A percentile compares a stretch with the other conserved stretches of the same genome.
These are phyloP conservation scores for Bryopsis sp. DNA, from an alignment of 139 green algal genomes.

Conservation along the genomic window DNA sequence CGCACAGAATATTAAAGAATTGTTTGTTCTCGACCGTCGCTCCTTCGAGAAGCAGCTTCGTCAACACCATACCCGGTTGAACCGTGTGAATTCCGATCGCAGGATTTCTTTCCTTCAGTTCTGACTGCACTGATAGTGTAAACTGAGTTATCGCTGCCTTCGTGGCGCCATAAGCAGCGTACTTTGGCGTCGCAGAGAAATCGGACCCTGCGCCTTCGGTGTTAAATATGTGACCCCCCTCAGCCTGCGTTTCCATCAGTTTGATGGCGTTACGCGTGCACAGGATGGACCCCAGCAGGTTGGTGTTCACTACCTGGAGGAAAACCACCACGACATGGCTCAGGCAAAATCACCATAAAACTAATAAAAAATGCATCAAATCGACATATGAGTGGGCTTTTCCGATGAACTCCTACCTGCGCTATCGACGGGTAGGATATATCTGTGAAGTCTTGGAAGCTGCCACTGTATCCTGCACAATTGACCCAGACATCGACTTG, in stretches of 20 bases:
- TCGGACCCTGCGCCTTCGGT: slow-evolving; percentile 72
- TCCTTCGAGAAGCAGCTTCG: slow-evolving; percentile 72
- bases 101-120: slow-evolving; percentile 27
- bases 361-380: too few relatives aligned
- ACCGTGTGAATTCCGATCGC: slow-evolving; percentile 52
- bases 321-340: too few relatives aligned
- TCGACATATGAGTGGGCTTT: too few relatives aligned
- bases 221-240: slow-evolving; percentile 80
- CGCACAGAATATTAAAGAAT: too few relatives aligned
- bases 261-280: slow-evolving; percentile 43
- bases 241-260: slow-evolving; percentile 40
- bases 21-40: slow-evolving; percentile 53
- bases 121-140: slow-evolving; percentile 37
- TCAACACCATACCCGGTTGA: slow-evolving; percentile 85
- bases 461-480: too few relatives aligned
- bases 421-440: too few relatives aligned
- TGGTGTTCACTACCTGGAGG: slow-evolving; percentile 62
- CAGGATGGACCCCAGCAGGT: slow-evolving; percentile 72
- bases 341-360: too few relatives aligned
- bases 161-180: slow-evolving; percentile 72
- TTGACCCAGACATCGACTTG: too few relatives aligned
- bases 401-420: too few relatives aligned
- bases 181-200: slow-evolving; percentile 61
- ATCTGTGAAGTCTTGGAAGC: too few relatives aligned
- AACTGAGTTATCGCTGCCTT: slow-evolving; percentile 75